Conservation (phyloP, 2,329 filamentous ascomycete genomes). For the Rhinocladiella mackenziei region DNA sequence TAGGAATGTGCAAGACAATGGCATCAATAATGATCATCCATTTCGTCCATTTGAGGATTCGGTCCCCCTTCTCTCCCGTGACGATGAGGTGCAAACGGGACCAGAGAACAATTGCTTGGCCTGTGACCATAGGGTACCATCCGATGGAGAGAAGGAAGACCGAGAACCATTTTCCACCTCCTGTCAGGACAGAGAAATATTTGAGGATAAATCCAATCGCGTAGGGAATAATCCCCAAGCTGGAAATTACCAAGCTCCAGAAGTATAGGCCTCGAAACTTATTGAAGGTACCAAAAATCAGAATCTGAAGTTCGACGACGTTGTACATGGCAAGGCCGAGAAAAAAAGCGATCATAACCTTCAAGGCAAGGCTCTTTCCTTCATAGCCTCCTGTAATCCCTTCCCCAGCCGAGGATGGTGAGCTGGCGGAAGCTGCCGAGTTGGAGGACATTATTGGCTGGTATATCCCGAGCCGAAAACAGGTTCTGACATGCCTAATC, state of each 20-base stretch:
- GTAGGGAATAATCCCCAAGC: slow-evolving; percentile 44
- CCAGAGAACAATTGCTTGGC: slow-evolving; percentile 49
- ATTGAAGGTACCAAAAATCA: slow-evolving; percentile 49
- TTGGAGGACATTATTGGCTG: slow-evolving; percentile 11
- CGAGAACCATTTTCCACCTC: slow-evolving; percentile 35
- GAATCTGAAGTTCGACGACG: slow-evolving; percentile 46
- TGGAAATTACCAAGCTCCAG: slow-evolving; percentile 46
- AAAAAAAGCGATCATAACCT: slow-evolving; percentile 46
- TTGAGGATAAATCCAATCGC: slow-evolving; percentile 48
- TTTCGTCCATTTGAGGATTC: slow-evolving; percentile 40
- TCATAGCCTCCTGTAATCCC: slow-evolving; percentile 24
- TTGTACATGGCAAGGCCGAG: slow-evolving; percentile 50
- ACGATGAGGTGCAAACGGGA: slow-evolving; percentile 49
- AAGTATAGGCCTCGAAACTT: slow-evolving; percentile 48
- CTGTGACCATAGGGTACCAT: slow-evolving; percentile 49
- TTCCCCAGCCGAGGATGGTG: slow-evolving; percentile 13
- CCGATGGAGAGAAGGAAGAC: slow-evolving; percentile 44
- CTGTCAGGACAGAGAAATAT: slow-evolving; percentile 40
- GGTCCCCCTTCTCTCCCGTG: slow-evolving; percentile 33
- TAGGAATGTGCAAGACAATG: slow-evolving; percentile 44
- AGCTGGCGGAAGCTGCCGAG: slow-evolving; percentile 14
- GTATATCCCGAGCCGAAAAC: too few species aligned
- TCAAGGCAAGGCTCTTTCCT: slow-evolving; percentile 35
- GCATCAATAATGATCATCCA: slow-evolving; percentile 47
- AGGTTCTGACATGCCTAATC: too few species aligned